Percentiles rank a stretch among this genome's conserved stretches.
phyloP scores from a whole-genome alignment of 2,329 filamentous ascomycete genomes.

The Dactylellina cionopaga region DNA sequence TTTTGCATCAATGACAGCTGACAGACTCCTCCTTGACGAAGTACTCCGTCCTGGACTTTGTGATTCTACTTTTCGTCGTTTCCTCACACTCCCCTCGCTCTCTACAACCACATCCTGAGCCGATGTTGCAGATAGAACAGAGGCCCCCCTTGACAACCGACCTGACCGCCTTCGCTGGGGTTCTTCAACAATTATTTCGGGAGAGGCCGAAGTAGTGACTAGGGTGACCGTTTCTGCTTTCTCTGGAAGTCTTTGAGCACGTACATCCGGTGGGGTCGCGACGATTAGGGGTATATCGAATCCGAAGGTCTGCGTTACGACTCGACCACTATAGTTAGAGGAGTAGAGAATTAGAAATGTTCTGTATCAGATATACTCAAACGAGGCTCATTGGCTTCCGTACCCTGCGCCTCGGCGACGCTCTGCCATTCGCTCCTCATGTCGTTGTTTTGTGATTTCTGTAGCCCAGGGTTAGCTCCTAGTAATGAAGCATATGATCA shows the following conservation, averaged over 20 bases:
- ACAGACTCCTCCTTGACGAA: constrained; percentile 27
- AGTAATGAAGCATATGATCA: not conserved
- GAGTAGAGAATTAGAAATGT: not conserved
- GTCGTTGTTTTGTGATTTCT: constrained; percentile 50
- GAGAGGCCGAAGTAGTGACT: not conserved
- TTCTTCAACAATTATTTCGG: constrained; percentile 11
- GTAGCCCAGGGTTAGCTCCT: not conserved
- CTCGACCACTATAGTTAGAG: constrained; percentile 8
- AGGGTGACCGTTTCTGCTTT: not conserved
- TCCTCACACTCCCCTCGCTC: constrained; percentile 33
- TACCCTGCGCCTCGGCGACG: constrained; percentile 48
- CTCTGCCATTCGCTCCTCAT: constrained; percentile 52
- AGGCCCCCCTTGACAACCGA: constrained; percentile 30
- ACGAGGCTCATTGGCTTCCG: not conserved
- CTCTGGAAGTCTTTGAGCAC: constrained; percentile 22
- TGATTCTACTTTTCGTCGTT: constrained; percentile 26
- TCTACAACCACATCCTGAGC: constrained; percentile 24
- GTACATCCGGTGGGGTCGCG: constrained; percentile 37
- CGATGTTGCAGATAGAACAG: constrained; percentile 27
- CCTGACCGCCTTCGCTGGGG: constrained; percentile 28
- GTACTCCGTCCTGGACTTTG: constrained; percentile 23
- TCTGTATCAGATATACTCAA: not conserved
- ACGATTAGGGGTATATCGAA: constrained; percentile 51
- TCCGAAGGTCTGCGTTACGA: constrained; percentile 45
- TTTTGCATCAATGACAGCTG: constrained; percentile 12